Conservation (phyloP, 495 filamentous ascomycete genomes). For the Parathielavia appendiculata region DNA sequence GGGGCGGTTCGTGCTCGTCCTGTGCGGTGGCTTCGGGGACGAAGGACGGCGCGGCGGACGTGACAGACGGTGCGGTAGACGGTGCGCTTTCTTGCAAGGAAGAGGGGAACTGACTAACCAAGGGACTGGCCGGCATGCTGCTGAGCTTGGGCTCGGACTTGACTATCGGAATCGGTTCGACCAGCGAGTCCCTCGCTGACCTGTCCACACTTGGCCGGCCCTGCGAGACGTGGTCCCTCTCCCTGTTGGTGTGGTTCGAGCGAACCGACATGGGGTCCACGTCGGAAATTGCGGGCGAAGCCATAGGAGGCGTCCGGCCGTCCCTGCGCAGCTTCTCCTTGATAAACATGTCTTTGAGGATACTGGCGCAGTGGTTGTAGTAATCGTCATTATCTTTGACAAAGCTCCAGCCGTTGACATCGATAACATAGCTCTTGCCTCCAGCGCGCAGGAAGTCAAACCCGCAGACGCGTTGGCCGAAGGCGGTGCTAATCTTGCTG, state of each 20-base stretch:
- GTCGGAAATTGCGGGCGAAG: constrained; percentile 43
- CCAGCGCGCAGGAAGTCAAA: constrained; percentile 89
- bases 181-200: constrained; percentile 13
- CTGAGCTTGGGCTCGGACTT: constrained; percentile 31
- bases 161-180: constrained; percentile 12
- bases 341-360: constrained; percentile 81
- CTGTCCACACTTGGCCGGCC: constrained; percentile 36
- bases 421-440: constrained; percentile 92
- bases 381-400: constrained; percentile 99
- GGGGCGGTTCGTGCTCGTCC: constrained; percentile 41
- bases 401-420: constrained; percentile 99
- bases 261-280: constrained; percentile 38
- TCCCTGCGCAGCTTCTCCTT: constrained; percentile 57
- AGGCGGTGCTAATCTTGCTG: constrained; percentile 80
- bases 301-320: constrained; percentile 39
- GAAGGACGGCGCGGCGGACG: constrained; percentile 39
- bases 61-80: constrained; percentile 40
- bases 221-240: constrained; percentile 31
- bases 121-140: constrained; percentile 33
- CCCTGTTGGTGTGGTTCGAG: constrained; percentile 31
- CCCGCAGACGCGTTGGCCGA: constrained; percentile 92
- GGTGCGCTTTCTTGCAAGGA: constrained; percentile 35
- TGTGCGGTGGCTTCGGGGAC: constrained; percentile 15
- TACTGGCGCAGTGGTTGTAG: constrained; percentile 83
- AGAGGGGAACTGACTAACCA: constrained; percentile 31